Evolutionary conservation across 768 basidiomycete genomes (phyloP), one percentile per base, ranked within the genome.

Genomic region (Boletus barrowsii): DNA sequence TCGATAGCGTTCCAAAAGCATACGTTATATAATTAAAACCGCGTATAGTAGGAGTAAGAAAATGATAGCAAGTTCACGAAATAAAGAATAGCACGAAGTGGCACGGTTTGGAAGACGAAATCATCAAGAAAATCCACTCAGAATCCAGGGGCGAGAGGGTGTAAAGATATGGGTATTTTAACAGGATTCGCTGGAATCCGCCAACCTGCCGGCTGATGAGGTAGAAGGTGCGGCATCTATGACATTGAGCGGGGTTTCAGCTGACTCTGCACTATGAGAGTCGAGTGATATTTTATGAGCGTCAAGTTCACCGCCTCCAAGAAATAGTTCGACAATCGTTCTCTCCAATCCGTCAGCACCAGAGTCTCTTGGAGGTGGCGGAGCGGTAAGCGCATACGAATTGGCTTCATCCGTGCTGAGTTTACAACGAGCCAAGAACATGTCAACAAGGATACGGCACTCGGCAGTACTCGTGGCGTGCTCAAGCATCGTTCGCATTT

Each of bases 371-470:
- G 73, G 69, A 9, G 74, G 65, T 24, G 75, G 67, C 22, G 74
- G 68, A 48, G 69, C 65, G 13, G 73, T 60, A 42, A 68, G 66
- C 11, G 66, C 64, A 30, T 68, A 68, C 20, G 51, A 49, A 40
- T 57, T 44, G 63, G 72, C 65, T 24, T 67, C 56, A 32, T 74
- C 72, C 20, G 66, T 20, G 11, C 71, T 49, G 42, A 77, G 76
- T 17, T 82, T 83, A 49, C 78, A 78, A 58, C 83, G 83, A 13
- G 83, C 78, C 54, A 96, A 74, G 72, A 90, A 88, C 76, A 92
- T 88, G 58, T 91, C 87, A 29, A 93, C 77, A 53, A 95, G 83
- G 41, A 94, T 75, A 47, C 89, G 88, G 66, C 92, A 93, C 73
- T 96, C 93, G 55, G 87, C 84, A 43, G 81, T 88, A 41, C 79